Evolutionary conservation across 345 rosid species (phyloP).

Genomic region (Populus euphratica): DNA sequence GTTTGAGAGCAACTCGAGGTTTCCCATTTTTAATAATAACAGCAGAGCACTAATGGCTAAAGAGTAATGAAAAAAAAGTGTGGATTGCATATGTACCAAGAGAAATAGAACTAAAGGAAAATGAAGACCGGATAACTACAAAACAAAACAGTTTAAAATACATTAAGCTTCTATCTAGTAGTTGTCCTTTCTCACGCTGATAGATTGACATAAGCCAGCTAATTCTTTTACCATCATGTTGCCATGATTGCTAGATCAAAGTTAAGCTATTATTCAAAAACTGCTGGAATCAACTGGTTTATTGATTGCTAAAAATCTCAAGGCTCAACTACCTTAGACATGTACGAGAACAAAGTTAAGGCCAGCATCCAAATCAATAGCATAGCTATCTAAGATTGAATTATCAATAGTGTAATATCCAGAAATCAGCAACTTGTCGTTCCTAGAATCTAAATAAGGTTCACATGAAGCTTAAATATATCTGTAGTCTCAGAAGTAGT

Average conservation of each 20-base stretch:
- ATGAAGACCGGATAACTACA: neutral
- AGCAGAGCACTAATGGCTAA: neutral
- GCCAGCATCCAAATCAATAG: neutral
- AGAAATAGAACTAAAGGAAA: neutral
- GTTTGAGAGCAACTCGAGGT: neutral
- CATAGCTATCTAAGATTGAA: neutral
- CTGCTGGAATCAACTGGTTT: slow-evolving; percentile 3
- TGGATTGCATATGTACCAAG: neutral
- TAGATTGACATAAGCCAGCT: neutral
- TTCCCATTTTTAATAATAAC: neutral
- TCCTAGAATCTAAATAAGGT: slow-evolving; percentile 1
- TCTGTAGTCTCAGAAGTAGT: neutral
- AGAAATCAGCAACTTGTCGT: neutral
- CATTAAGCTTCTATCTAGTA: neutral
- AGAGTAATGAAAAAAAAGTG: neutral
- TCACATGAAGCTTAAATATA: neutral
- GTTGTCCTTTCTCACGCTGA: neutral
- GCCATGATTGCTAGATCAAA: neutral
- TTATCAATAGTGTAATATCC: neutral
- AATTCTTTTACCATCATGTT: slow-evolving; percentile 2
- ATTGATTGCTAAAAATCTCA: neutral
- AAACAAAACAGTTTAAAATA: neutral
- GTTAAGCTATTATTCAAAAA: neutral
- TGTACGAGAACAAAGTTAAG: neutral
- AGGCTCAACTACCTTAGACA: neutral